These are phyloP conservation scores for Saposhnikovia divaricata DNA, from an alignment of 129 eudicot genomes.

Conservation along the genomic window DNA sequence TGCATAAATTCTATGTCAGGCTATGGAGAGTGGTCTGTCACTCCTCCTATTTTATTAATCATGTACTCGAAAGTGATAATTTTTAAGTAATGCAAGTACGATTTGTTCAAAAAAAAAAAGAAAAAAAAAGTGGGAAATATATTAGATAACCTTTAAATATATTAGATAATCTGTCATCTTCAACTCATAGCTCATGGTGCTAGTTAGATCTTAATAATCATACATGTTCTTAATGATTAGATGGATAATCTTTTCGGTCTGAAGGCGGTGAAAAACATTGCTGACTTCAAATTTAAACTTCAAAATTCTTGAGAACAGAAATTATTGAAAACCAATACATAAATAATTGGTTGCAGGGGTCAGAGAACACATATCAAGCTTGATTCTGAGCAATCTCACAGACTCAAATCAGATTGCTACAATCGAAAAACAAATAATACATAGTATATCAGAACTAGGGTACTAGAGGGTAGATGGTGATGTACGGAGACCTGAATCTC, in stretches of 20 bases:
- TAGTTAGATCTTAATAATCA: not conserved
- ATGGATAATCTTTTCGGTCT: not conserved
- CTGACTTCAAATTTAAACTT: not conserved
- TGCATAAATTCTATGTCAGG: no score
- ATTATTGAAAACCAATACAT: not conserved
- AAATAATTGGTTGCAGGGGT: not conserved
- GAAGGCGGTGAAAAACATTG: not conserved
- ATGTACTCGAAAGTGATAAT: no score
- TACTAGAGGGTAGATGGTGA: not conserved
- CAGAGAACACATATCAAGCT: not conserved
- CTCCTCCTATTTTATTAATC: no score
- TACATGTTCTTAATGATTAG: not conserved
- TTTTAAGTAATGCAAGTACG: no score
- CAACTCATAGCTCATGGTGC: not conserved
- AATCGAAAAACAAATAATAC: not conserved
- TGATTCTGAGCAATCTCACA: not conserved
- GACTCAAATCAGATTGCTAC: not conserved
- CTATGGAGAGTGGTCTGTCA: no score
- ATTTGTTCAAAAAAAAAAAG: no score
- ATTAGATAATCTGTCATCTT: no score
- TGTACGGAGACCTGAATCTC: not conserved
- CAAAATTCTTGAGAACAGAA: no score
- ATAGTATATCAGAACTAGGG: not conserved
- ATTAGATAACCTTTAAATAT: no score
- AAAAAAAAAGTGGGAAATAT: no score